A percentile compares a stretch with the other conserved stretches of the same genome.
Conservation (phyloP, 441 rosid species). For the Populus hybrid region DNA sequence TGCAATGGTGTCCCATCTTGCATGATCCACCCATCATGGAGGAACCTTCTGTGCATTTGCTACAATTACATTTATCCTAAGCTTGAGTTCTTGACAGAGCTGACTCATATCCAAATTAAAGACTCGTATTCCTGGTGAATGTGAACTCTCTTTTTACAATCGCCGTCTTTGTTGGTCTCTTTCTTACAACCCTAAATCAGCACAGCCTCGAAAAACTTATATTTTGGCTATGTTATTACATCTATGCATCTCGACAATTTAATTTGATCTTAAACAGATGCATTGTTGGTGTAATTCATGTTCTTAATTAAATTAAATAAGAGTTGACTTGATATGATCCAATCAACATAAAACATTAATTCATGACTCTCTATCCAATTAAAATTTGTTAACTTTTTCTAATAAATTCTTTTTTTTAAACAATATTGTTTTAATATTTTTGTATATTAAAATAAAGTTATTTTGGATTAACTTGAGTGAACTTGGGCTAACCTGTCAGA, state of each 20-base stretch:
- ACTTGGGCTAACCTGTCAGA: rapidly evolving
- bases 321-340: rapidly evolving
- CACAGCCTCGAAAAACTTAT: too few relatives aligned
- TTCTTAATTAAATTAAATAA: too few relatives aligned
- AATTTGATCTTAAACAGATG: too few relatives aligned
- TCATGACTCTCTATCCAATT: rapidly evolving
- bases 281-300: too few relatives aligned
- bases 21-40: slow-evolving; percentile 83
- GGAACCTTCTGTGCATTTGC: slow-evolving; percentile 82
- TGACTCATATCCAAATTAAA: slow-evolving; percentile 29
- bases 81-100: slow-evolving; percentile 65
- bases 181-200: too few relatives aligned
- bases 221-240: too few relatives aligned
- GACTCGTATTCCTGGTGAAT: slow-evolving; percentile 48
- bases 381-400: too few relatives aligned
- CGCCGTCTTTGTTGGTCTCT: slow-evolving; percentile 86
- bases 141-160: slow-evolving; percentile 93
- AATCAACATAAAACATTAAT: rapidly evolving
- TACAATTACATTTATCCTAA: slow-evolving; percentile 74
- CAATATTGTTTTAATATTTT: too few relatives aligned
- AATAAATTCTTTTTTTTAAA: too few relatives aligned
- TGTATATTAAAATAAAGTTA: too few relatives aligned
- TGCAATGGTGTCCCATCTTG: slow-evolving; percentile 93
- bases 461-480: too few relatives aligned
- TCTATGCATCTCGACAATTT: too few relatives aligned